These are phyloP conservation scores for Acacia pycnantha DNA, from an alignment of 331 rosid genomes.

Conservation along the genomic window DNA sequence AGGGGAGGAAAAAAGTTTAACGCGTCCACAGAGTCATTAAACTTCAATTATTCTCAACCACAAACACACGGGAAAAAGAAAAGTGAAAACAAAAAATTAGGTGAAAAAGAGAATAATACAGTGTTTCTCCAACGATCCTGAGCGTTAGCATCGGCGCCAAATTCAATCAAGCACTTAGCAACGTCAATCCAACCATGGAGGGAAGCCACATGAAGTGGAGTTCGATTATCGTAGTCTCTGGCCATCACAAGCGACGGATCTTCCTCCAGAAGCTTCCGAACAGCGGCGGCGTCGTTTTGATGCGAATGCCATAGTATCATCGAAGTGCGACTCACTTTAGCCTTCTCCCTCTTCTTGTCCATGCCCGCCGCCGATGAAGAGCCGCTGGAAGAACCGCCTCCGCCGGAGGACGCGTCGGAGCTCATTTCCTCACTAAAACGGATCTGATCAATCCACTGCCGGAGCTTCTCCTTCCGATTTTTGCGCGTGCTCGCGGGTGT, in stretches of 20 bases:
- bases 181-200: conserved; percentile 97
- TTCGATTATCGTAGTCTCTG: conserved; percentile 86
- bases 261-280: conserved; percentile 94
- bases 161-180: conserved; percentile 71
- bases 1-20: background rate
- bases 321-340: conserved; percentile 86
- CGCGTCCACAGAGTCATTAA: background rate
- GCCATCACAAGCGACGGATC: conserved; percentile 79
- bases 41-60: background rate
- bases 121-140: conserved; percentile 99
- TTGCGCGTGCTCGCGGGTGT: background rate
- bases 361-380: conserved; percentile 19
- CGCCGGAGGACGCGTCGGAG: conserved; percentile 39
- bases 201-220: conserved; percentile 93
- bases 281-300: conserved; percentile 80
- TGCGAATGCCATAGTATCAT: conserved; percentile 95
- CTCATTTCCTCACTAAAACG: conserved; percentile 41
- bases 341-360: conserved; percentile 75
- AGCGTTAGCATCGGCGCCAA: conserved; percentile 93
- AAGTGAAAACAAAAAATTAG: background rate
- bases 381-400: conserved; percentile 30
- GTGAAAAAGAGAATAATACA: conserved; percentile 39
- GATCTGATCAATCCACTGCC: conserved; percentile 23
- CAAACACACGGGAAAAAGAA: background rate
- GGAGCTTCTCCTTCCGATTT: background rate